These are phyloP conservation scores for Trichophyton verrucosum DNA, from an alignment of 2,329 filamentous ascomycete genomes.

Conservation along the genomic window DNA sequence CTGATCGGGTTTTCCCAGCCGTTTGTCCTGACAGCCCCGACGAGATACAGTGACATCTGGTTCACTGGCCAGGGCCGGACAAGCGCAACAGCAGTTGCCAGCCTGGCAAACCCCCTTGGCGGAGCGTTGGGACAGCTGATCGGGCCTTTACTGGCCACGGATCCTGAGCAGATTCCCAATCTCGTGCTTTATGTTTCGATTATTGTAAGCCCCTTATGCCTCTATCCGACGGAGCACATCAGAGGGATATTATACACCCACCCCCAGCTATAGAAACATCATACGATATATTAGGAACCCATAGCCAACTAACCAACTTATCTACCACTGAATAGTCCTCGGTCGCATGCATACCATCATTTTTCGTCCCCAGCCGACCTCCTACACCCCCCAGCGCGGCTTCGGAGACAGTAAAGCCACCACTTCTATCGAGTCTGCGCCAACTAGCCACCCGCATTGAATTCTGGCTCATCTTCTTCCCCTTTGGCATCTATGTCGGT, in stretches of 20 bases:
- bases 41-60: slow-evolving; percentile 87
- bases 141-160: slow-evolving; percentile 60
- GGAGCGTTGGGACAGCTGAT: slow-evolving; percentile 81
- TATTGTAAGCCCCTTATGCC: slow-evolving; percentile 46
- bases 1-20: slow-evolving; percentile 81
- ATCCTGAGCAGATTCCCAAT: slow-evolving; percentile 54
- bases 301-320: not conserved
- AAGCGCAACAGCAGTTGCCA: slow-evolving; percentile 72
- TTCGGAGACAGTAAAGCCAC: slow-evolving; percentile 41
- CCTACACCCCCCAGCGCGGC: slow-evolving; percentile 66
- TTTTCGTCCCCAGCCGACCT: slow-evolving; percentile 66
- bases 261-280: too few relatives aligned
- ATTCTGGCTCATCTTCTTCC: slow-evolving; percentile 67
- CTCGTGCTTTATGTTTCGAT: slow-evolving; percentile 79
- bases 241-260: too few relatives aligned
- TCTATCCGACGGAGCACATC: not conserved
- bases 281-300: not conserved
- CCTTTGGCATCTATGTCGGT: slow-evolving; percentile 76
- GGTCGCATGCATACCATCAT: slow-evolving; percentile 56
- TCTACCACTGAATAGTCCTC: slow-evolving; percentile 37
- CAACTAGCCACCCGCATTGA: slow-evolving; percentile 49
- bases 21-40: slow-evolving; percentile 80
- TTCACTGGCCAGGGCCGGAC: slow-evolving; percentile 76
- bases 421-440: slow-evolving; percentile 45
- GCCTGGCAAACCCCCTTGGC: slow-evolving; percentile 78